Percentiles rank a stretch among this genome's conserved stretches.
These are phyloP conservation scores for Neurospora tetrasperma DNA, from an alignment of 495 filamentous ascomycete genomes.

Conservation along the genomic window DNA sequence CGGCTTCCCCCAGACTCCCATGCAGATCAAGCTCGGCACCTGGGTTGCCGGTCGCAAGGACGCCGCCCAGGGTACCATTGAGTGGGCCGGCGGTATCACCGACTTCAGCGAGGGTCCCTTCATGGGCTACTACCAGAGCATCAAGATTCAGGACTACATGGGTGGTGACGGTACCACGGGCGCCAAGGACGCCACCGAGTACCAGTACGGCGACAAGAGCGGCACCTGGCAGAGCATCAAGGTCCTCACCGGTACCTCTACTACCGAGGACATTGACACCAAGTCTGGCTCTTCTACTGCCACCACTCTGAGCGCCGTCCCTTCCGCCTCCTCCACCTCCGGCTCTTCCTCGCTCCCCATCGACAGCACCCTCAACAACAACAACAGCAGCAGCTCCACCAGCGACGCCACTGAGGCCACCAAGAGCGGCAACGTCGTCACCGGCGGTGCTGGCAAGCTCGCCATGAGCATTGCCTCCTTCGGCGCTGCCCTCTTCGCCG, in stretches of 20 bases:
- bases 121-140: conserved; percentile 71
- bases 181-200: conserved; percentile 46
- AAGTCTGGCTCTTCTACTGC: conserved; percentile 15
- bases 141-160: conserved; percentile 78
- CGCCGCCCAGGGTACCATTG: conserved; percentile 63
- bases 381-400: conserved; percentile 1
- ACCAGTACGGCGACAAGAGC: conserved; percentile 60
- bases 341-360: conserved; percentile 6
- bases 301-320: conserved; percentile 11
- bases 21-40: conserved; percentile 74
- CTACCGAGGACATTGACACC: conserved; percentile 50
- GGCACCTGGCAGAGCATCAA: conserved; percentile 74
- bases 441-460: conserved; percentile 16
- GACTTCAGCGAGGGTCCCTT: conserved; percentile 70
- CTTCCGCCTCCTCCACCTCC: background rate
- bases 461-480: conserved; percentile 13
- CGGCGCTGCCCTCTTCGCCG: conserved; percentile 19
- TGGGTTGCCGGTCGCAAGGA: conserved; percentile 73
- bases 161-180: conserved; percentile 55
- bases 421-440: background rate
- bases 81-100: conserved; percentile 79
- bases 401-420: background rate
- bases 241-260: conserved; percentile 58
- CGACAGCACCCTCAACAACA: conserved; percentile 1
- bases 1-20: conserved; percentile 85